A percentile compares a stretch with the other conserved stretches of the same genome.
Conservation (phyloP, 768 basidiomycete species). For the Asterophora parasitica region DNA sequence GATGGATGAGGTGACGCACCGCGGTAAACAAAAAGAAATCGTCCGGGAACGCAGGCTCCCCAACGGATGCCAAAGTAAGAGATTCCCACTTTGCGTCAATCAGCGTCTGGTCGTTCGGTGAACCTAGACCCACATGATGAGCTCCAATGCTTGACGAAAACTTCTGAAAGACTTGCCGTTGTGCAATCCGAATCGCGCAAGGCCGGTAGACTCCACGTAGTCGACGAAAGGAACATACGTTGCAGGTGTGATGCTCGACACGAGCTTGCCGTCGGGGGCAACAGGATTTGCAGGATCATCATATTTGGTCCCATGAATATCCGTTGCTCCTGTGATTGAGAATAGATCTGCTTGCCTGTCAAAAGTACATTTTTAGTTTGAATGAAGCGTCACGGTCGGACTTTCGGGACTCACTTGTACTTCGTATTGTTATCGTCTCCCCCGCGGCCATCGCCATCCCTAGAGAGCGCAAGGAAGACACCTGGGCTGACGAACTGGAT, state of each 20-base stretch:
- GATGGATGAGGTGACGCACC: no score
- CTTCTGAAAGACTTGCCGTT: conserved; percentile 32
- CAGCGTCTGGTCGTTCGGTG: conserved; percentile 45
- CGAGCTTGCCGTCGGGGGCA: conserved; percentile 43
- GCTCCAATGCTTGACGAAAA: no score
- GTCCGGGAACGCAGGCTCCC: conserved; percentile 47
- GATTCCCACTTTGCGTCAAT: conserved; percentile 69
- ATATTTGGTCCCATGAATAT: conserved; percentile 54
- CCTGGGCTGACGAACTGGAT: conserved; percentile 48
- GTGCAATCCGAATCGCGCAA: conserved; percentile 60
- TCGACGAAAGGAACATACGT: conserved; percentile 53
- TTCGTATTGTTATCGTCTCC: conserved; percentile 42
- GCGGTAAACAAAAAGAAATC: conserved; percentile 67
- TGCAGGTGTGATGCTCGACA: conserved; percentile 44
- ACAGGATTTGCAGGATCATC: conserved; percentile 51
- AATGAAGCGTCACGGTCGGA: conserved; percentile 1
- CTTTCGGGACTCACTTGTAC: conserved; percentile 39
- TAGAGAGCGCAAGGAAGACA: conserved; percentile 54
- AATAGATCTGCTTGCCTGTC: conserved; percentile 55
- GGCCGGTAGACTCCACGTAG: conserved; percentile 46
- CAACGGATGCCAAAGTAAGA: conserved; percentile 50
- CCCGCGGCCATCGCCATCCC: conserved; percentile 59
- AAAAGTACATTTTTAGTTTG: neutral
- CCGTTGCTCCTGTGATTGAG: conserved; percentile 52
- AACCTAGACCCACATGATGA: conserved; percentile 26